Evolutionary conservation across 1,284 basidiomycete genomes (phyloP).

Genomic region (Cronartium ribicola): DNA sequence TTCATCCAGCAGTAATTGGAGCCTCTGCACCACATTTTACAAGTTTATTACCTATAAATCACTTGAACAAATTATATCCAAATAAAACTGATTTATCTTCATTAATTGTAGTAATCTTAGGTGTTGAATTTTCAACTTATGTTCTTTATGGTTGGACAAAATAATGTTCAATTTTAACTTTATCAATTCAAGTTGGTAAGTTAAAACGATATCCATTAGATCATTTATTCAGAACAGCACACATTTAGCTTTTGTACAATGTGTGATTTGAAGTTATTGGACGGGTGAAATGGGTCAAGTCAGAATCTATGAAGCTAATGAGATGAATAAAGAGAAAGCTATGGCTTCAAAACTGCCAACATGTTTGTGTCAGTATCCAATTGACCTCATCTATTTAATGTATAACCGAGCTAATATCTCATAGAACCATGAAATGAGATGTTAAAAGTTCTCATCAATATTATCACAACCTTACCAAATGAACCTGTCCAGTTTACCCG

Average conservation of each 20-base stretch:
- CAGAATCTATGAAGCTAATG: background rate
- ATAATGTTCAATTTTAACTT: background rate
- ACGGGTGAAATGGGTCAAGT: background rate
- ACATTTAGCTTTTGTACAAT: background rate
- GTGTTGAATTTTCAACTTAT: background rate
- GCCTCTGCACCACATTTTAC: conserved; percentile 84
- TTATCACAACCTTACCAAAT: too few species aligned
- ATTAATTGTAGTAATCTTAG: background rate
- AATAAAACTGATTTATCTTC: background rate
- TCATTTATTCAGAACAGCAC: background rate
- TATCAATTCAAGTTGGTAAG: background rate
- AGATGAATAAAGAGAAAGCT: background rate
- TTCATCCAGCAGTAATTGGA: conserved; percentile 84
- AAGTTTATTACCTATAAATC: conserved; percentile 64
- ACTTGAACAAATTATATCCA: background rate
- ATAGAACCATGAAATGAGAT: too few species aligned
- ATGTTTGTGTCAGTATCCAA: too few species aligned
- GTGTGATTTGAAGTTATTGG: conserved; percentile 1
- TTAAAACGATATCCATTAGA: background rate
- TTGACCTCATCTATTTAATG: too few species aligned
- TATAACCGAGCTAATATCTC: too few species aligned
- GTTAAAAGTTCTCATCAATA: too few species aligned
- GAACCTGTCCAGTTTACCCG: too few species aligned
- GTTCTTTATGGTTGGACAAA: background rate
- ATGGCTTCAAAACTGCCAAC: background rate